Evolutionary conservation across 2,329 filamentous ascomycete genomes (phyloP), one percentile per base, ranked within the genome.

Genomic region (Dothideomycetes sp.): DNA sequence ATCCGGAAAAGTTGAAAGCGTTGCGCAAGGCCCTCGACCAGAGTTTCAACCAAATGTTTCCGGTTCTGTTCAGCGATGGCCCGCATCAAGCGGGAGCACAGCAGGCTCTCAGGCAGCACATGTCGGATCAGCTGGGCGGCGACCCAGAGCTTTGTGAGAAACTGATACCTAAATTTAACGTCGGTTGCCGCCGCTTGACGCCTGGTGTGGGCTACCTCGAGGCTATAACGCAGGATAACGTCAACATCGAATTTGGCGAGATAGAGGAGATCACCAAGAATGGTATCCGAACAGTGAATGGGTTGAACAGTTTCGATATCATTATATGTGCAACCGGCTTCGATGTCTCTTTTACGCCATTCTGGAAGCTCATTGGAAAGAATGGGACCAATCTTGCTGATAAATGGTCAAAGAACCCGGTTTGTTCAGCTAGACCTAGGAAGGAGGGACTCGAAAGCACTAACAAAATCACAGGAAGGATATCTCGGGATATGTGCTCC

Each of bases 181-280:
- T 77, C 2, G 73, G 77, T 47, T 84, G 79, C 46, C 69, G 78
- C 8, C 69, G 79, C 2, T 59, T 80, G 0, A 84, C 79, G 0
- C 78, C 78, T 0, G 78, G 77, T 0, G 76, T 36, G 9, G 36
- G 36, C 3, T 38, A 41, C 19, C 67, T 84, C 4, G 79, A 83
- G 51, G 76, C 79, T 0, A 61, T 84, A 15, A 65, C 69, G 0
- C 65, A 75, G 45, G 66, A 72, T 4, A 80, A 82, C 38, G 76
- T 81, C n/a, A 65, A 67, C 11, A 77, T 75, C 47, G 74, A 57
- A 0, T 59, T 63, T 16, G 9, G 9, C 11, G 61, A 65, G 1
- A 75, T 83, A 45, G 33, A 30, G 34, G 45, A 51, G 32, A 47
- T 68, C 27, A 56, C 54, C 0, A 45, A 49, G 1, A 50, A 54